phyloP scores from a whole-genome alignment of 2,329 filamentous ascomycete species.

The Zalaria obscura region DNA sequence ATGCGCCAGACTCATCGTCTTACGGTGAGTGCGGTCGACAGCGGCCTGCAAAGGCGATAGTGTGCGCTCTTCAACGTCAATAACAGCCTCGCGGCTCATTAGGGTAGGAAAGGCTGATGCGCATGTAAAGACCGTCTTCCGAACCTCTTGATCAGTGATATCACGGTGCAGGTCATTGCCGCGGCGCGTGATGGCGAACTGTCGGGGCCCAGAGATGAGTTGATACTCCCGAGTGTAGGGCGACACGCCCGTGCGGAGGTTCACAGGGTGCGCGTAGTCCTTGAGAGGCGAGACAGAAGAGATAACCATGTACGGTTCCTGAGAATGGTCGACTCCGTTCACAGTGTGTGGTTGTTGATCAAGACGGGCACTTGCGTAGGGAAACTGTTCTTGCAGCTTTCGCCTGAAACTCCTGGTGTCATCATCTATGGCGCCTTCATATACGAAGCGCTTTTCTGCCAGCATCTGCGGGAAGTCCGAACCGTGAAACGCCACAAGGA shows the following conservation, averaged over 20 bases:
- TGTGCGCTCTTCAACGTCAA: constrained; percentile 50
- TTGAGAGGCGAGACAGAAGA: constrained; percentile 65
- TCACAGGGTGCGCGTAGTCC: constrained; percentile 69
- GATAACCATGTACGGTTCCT: constrained; percentile 5
- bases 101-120: constrained; percentile 85
- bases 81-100: constrained; percentile 71
- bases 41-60: constrained; percentile 73
- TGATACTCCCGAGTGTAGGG: constrained; percentile 77
- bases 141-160: constrained; percentile 57
- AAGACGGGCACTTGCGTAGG: constrained; percentile 18
- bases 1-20: constrained; percentile 71
- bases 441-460: constrained; percentile 84
- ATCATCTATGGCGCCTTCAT: constrained; percentile 68
- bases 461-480: constrained; percentile 71
- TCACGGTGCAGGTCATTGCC: constrained; percentile 49
- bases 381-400: constrained; percentile 82
- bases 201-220: constrained; percentile 60
- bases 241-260: constrained; percentile 73
- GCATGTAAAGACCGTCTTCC: constrained; percentile 75
- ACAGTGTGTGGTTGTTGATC: constrained; percentile 2
- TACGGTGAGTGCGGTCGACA: constrained; percentile 76
- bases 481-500: constrained; percentile 73
- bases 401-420: constrained; percentile 72
- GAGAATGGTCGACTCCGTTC: neutral
- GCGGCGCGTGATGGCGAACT: constrained; percentile 64